Percentiles rank a stretch among this genome's conserved stretches.
Conservation (phyloP, 345 rosid species). For the Mallotus nudiflorus region DNA sequence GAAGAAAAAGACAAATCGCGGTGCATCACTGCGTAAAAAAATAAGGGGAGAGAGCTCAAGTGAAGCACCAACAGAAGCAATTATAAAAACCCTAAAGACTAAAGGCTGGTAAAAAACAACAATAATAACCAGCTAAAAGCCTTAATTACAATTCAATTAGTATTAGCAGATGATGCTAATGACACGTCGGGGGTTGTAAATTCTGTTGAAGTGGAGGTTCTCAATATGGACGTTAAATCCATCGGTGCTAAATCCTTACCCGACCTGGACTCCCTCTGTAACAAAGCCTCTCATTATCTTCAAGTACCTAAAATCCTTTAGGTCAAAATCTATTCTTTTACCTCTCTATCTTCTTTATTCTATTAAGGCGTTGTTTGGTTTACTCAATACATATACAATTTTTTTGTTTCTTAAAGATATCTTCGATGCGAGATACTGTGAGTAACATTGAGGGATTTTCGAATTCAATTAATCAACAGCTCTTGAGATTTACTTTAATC, state of each 20-base stretch:
- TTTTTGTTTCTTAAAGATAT: conserved; percentile 40
- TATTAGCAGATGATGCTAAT: conserved; percentile 41
- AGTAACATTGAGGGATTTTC: conserved; percentile 58
- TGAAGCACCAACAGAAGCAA: conserved; percentile 25
- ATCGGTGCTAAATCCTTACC: conserved; percentile 72
- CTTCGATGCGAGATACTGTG: conserved; percentile 65
- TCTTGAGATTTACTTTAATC: conserved; percentile 60
- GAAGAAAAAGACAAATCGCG: no score
- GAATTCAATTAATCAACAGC: conserved; percentile 48
- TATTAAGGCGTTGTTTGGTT: neutral
- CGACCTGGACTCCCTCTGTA: conserved; percentile 42
- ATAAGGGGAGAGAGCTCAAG: conserved; percentile 26
- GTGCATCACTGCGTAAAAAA: neutral
- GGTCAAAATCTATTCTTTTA: conserved; percentile 26
- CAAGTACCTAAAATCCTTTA: conserved; percentile 82
- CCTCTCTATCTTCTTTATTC: neutral
- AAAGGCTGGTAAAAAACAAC: conserved; percentile 74
- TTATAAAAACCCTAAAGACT: conserved; percentile 49
- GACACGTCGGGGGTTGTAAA: conserved; percentile 44
- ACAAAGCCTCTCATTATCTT: conserved; percentile 52
- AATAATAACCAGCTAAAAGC: conserved; percentile 43
- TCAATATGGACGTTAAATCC: conserved; percentile 66
- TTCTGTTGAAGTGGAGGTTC: conserved; percentile 67
- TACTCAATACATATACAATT: no score
- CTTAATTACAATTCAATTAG: conserved; percentile 38